These are phyloP conservation scores for Fusarium sp. DNA, from an alignment of 2,329 filamentous ascomycete species.

Conservation along the genomic window DNA sequence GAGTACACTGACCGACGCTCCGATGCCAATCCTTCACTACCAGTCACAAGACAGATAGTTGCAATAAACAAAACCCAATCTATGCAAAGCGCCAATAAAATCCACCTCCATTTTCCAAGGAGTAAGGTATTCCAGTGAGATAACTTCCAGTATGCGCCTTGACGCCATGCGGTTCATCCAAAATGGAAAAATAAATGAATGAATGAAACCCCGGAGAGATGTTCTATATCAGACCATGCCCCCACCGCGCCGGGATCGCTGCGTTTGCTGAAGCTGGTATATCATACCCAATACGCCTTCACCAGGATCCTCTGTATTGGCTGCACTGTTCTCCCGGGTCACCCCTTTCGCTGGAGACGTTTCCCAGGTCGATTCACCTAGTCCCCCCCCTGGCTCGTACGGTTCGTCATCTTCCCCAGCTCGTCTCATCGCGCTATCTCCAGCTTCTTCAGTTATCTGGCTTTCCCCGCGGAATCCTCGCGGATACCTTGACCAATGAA, in stretches of 20 bases:
- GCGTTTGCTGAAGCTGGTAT: conserved; percentile 68
- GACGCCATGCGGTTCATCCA: conserved; percentile 4
- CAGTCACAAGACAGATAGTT: background rate
- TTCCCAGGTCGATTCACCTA: conserved; percentile 70
- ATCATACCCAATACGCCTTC: conserved; percentile 67
- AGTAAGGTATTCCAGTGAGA: background rate
- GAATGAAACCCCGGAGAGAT: background rate
- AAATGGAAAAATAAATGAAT: background rate
- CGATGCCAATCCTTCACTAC: background rate
- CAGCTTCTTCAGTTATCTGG: conserved; percentile 67
- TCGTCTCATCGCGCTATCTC: conserved; percentile 52
- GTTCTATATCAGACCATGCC: conserved; percentile 47
- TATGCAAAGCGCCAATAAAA: conserved; percentile 4
- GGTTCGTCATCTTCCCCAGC: conserved; percentile 64
- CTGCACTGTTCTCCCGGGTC: conserved; percentile 63
- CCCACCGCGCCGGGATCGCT: conserved; percentile 60
- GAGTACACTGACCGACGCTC: background rate
- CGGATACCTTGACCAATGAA: conserved; percentile 58
- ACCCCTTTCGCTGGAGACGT: conserved; percentile 63
- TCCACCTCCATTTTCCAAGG: background rate
- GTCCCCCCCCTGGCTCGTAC: conserved; percentile 61
- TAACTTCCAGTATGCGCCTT: conserved; percentile 13
- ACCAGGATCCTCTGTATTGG: conserved; percentile 58
- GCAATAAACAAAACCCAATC: conserved; percentile 1
- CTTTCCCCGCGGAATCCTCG: conserved; percentile 58